Conservation (phyloP, 2,329 filamentous ascomycete genomes). For the Stachybotrys elegans region DNA sequence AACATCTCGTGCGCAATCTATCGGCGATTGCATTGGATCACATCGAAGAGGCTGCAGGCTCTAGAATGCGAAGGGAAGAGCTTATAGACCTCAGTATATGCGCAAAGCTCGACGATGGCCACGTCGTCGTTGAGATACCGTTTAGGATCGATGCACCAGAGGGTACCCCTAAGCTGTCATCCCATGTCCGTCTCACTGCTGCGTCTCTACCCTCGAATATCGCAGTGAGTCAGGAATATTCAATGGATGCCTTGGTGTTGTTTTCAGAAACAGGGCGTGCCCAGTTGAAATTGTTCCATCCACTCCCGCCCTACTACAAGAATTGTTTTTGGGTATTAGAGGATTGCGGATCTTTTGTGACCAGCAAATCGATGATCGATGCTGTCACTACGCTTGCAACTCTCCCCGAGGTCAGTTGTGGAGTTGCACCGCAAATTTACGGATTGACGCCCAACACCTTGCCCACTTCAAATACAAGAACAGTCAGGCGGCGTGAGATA, state of each 20-base stretch:
- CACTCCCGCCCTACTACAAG: conserved; percentile 27
- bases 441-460: too few species aligned
- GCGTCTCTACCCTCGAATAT: conserved; percentile 5
- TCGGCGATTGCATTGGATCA: conserved; percentile 34
- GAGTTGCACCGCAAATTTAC: too few species aligned
- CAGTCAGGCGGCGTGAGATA: too few species aligned
- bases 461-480: not conserved
- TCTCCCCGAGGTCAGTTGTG: conserved; percentile 23
- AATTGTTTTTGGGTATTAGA: conserved; percentile 30
- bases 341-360: conserved; percentile 36
- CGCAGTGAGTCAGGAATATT: conserved; percentile 17
- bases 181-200: conserved; percentile 8
- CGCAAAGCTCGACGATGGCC: not conserved
- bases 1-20: conserved; percentile 25
- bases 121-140: conserved; percentile 1
- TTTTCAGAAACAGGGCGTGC: conserved; percentile 18
- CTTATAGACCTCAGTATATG: conserved; percentile 1
- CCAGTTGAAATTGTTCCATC: conserved; percentile 31
- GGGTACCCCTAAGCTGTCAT: not conserved
- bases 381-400: conserved; percentile 26
- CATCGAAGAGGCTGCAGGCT: conserved; percentile 24
- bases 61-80: not conserved
- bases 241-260: conserved; percentile 32
- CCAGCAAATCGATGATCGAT: conserved; percentile 31
- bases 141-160: conserved; percentile 9